Base-by-base conservation (phyloP, 2,329 filamentous ascomycete genomes). In the Verticillium zaregamsianum region DNA sequence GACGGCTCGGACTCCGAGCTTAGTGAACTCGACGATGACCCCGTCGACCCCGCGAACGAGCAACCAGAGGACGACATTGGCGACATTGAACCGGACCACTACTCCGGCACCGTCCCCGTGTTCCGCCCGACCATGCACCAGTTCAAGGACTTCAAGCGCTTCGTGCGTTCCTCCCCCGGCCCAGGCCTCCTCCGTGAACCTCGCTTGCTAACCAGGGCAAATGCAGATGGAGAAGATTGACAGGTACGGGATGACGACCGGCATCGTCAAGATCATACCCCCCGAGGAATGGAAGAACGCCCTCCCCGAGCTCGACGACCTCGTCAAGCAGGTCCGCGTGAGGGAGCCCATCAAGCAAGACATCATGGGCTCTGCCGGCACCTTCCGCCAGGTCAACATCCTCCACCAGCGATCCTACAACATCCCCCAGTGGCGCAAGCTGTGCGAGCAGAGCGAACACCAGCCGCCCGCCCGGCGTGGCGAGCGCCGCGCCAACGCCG, bases 331-430 rank as follows among this genome's bases (percentile, higher is more conserved):
- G 65, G 91, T 99, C 74, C 90, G 89, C 72, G 93, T 99, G 71
- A 94, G 94, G 76, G 96, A 99, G 67, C 95, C 95, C 3, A 98
- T 99, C 73, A 97, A 93, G 72, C 95, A 99, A 76, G 95, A 99
- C 70, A 99, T 99, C 70, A 94, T 96, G 82, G 95, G 95, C 52
- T 92, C 91, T 59, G 92, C 94, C 72, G 96, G 95, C 61, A 96
- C 92, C 61, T 99, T 97, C 73, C 94, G 94, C 39, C 95, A 99
- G 75, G 92, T 95, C 71, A 99, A 99, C 72, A 93, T 99, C 63
- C 89, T 98, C 70, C 96, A 97, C 77, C 92, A 96, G 73, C 86
- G 95, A 73, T 93, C 93, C 15, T 99, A 99, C 79, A 99, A 97
- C 68, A 82, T 99, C 5, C 94, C 94, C 0, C 93, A 99, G 76